Base-by-base conservation (phyloP, 768 basidiomycete species). In the Leccinum subtestaceum region DNA sequence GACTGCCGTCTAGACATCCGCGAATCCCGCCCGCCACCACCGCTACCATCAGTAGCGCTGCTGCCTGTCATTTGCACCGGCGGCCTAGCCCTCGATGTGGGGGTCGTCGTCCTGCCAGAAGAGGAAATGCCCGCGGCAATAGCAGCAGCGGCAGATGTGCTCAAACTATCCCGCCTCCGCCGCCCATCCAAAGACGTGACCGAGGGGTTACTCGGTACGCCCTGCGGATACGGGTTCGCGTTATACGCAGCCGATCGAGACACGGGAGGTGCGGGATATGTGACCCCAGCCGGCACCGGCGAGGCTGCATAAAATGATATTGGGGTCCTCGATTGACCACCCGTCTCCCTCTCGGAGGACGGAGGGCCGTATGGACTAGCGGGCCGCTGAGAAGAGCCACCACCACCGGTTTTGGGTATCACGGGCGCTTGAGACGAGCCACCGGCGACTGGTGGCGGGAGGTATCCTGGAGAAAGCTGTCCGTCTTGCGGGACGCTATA, bases 261-360 rank as follows among this genome's bases (percentile, higher is more conserved):
- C 46, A 73, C 55, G 13, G 72, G 73, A 34, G 71, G 71, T 1
- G 57, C 66, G 7, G 72, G 69, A 31, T 73, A 73, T 2, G 61
- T 60, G 40, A 71, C 25, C 0, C 66, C 71, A 9, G 58, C 15
- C 32, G 72, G 72, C 8, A 68, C 64, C 8, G 71, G 63, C 10
- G 72, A 64, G 12, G 63, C 27, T 3, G 71, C 66, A 15, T 73
- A 73, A 25, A 71, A 60, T 3, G 65, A 59, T 15, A 64, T 55
- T 2, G 70, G 63, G 10, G 55, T 70, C 59, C 61, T 65, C 13
- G 71, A 53, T 40, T 63, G 63, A 50, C 50, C 55, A 9, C 43
- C 10, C 11, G 52, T 31, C 19, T 64, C 70, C n/a, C 65, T 55
- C 9, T 70, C 70, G 27, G 72, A 60, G 11, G 63, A 59, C 9